Percentiles rank a stretch among this genome's conserved stretches.
These are phyloP conservation scores for Globisporangium solare DNA, from an alignment of 352 stramenopile species.

Conservation along the genomic window DNA sequence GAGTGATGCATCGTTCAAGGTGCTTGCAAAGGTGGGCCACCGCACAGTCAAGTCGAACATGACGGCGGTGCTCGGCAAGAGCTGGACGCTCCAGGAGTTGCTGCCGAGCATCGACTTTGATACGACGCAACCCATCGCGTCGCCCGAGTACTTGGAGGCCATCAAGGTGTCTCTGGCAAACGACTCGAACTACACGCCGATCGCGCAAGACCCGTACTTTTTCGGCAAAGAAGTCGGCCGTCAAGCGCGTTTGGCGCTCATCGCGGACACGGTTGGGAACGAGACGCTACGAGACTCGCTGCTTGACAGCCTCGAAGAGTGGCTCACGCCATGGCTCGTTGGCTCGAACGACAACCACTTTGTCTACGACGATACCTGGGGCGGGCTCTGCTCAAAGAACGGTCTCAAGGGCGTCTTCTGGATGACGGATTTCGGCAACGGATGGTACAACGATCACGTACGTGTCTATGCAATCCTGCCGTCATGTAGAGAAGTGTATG, in stretches of 20 bases:
- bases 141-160: slow-evolving; percentile 33
- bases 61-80: slow-evolving; percentile 57
- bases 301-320: slow-evolving; percentile 58
- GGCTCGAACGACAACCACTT: slow-evolving; percentile 79
- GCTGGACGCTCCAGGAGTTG: slow-evolving; percentile 59
- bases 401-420: slow-evolving; percentile 87
- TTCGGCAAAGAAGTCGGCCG: slow-evolving; percentile 86
- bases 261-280: slow-evolving; percentile 70
- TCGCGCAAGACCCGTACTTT: slow-evolving; percentile 71
- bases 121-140: slow-evolving; percentile 20
- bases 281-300: slow-evolving; percentile 43
- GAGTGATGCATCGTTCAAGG: slow-evolving; percentile 25
- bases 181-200: slow-evolving; percentile 64
- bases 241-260: slow-evolving; percentile 72
- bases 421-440: slow-evolving; percentile 93
- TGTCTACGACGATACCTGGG: slow-evolving; percentile 92
- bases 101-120: slow-evolving; percentile 52
- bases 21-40: slow-evolving; percentile 49
- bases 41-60: slow-evolving; percentile 80
- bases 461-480: slow-evolving; percentile 18
- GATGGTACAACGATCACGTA: slow-evolving; percentile 89
- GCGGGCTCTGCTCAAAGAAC: slow-evolving; percentile 88
- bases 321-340: slow-evolving; percentile 76
- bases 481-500: neutral
- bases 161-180: slow-evolving; percentile 54